A percentile compares a stretch with the other conserved stretches of the same genome.
phyloP scores from a whole-genome alignment of 495 filamentous ascomycete genomes.

The Halenospora varia region DNA sequence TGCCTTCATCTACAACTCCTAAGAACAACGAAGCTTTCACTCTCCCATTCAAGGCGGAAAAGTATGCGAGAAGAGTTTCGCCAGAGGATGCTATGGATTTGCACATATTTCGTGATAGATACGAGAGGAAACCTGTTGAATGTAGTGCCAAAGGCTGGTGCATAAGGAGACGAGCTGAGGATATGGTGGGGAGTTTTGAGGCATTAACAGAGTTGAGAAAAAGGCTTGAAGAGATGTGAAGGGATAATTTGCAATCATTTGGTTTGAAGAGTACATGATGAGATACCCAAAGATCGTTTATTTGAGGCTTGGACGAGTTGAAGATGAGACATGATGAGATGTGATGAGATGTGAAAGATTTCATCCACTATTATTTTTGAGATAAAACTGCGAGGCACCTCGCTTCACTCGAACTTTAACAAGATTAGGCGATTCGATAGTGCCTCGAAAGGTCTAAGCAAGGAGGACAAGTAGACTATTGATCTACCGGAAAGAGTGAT shows the following conservation, averaged over 20 bases:
- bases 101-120: slow-evolving; percentile 15
- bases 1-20: neutral
- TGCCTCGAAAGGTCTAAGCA: too few species aligned
- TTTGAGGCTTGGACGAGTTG: too few species aligned
- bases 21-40: neutral
- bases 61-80: slow-evolving; percentile 8
- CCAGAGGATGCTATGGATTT: slow-evolving; percentile 14
- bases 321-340: neutral
- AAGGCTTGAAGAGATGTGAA: neutral
- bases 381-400: too few species aligned
- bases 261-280: too few species aligned
- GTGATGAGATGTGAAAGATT: neutral
- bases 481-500: too few species aligned
- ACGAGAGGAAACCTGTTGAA: slow-evolving; percentile 2
- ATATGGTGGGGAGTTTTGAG: neutral
- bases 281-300: too few species aligned
- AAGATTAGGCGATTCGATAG: too few species aligned
- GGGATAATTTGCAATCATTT: too few species aligned
- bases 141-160: neutral
- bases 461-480: too few species aligned
- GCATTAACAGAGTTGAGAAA: neutral
- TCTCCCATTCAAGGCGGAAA: slow-evolving; percentile 10
- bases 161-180: neutral
- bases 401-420: too few species aligned
- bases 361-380: too few species aligned